Evolutionary conservation across 2,329 filamentous ascomycete genomes (phyloP).

Genomic region (Periconia sp.): DNA sequence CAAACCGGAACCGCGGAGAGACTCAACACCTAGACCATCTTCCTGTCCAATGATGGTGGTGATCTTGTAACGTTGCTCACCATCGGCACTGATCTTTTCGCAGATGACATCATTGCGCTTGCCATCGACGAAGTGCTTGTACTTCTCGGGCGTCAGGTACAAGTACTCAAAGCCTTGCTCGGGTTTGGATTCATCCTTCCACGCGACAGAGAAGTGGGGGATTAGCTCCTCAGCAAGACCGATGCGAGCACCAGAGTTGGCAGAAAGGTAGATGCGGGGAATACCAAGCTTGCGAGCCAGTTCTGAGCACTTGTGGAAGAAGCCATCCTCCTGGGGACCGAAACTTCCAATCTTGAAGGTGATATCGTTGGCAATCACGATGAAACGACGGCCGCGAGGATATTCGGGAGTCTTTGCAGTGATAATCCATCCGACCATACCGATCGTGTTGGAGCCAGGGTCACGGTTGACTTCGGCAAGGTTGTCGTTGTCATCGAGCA

Average conservation of each 20-base stretch:
- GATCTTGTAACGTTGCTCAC: slow-evolving; percentile 91
- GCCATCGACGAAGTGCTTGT: slow-evolving; percentile 81
- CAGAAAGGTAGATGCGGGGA: slow-evolving; percentile 94
- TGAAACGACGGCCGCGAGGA: slow-evolving; percentile 84
- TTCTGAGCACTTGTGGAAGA: slow-evolving; percentile 99
- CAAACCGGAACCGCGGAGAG: slow-evolving; percentile 92
- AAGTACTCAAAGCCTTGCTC: slow-evolving; percentile 95
- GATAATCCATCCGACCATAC: slow-evolving; percentile 98
- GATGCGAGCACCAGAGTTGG: slow-evolving; percentile 97
- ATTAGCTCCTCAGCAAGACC: slow-evolving; percentile 96
- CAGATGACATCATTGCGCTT: slow-evolving; percentile 79
- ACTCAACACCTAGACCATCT: slow-evolving; percentile 96
- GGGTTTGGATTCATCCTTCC: slow-evolving; percentile 81
- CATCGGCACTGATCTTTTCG: slow-evolving; percentile 80
- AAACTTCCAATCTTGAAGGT: slow-evolving; percentile 99
- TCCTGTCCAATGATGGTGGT: slow-evolving; percentile 90
- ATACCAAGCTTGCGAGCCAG: slow-evolving; percentile 92
- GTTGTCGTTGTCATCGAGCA: slow-evolving; percentile 91
- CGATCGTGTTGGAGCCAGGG: slow-evolving; percentile 90
- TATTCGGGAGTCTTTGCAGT: slow-evolving; percentile 96
- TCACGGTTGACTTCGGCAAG: slow-evolving; percentile 92
- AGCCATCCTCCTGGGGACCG: slow-evolving; percentile 92
- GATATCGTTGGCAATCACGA: slow-evolving; percentile 98
- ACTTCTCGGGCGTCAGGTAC: slow-evolving; percentile 84
- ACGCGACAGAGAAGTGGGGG: slow-evolving; percentile 94